Evolutionary conservation across 768 basidiomycete species (phyloP).

Genomic region (Boletus coccyginus): DNA sequence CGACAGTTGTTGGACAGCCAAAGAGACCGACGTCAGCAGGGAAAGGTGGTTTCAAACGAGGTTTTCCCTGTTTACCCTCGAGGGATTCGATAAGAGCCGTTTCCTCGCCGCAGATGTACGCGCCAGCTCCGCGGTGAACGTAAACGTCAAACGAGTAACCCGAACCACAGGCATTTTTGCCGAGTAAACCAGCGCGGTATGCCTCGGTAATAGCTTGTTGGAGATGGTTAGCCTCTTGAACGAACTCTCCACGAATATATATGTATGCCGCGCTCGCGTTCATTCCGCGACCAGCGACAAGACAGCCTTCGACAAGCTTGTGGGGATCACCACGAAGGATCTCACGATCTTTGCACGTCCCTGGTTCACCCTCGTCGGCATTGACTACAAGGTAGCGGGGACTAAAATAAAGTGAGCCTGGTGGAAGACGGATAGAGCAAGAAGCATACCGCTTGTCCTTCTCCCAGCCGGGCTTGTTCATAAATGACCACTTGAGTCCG

Average conservation of each 20-base stretch:
- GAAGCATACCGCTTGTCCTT: constrained; percentile 72
- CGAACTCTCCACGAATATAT: constrained; percentile 98
- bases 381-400: constrained; percentile 97
- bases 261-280: constrained; percentile 99
- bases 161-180: constrained; percentile 87
- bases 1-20: constrained; percentile 95
- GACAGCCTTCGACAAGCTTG: constrained; percentile 96
- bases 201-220: constrained; percentile 96
- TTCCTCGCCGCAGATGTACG: constrained; percentile 99
- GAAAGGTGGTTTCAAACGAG: constrained; percentile 96
- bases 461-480: constrained; percentile 99
- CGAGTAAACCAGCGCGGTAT: constrained; percentile 84
- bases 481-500: constrained; percentile 96
- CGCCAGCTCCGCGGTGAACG: constrained; percentile 96
- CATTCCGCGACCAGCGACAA: constrained; percentile 96
- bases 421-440: background rate
- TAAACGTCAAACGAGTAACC: constrained; percentile 98
- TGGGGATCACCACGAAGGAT: constrained; percentile 98
- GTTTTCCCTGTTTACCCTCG: constrained; percentile 98
- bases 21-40: constrained; percentile 98
- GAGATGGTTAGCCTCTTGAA: constrained; percentile 90
- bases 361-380: constrained; percentile 98
- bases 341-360: constrained; percentile 98
- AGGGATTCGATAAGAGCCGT: constrained; percentile 96
- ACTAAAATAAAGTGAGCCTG: constrained; percentile 37